Conservation (phyloP, 495 filamentous ascomycete genomes). For the Penicillium cinerascens region DNA sequence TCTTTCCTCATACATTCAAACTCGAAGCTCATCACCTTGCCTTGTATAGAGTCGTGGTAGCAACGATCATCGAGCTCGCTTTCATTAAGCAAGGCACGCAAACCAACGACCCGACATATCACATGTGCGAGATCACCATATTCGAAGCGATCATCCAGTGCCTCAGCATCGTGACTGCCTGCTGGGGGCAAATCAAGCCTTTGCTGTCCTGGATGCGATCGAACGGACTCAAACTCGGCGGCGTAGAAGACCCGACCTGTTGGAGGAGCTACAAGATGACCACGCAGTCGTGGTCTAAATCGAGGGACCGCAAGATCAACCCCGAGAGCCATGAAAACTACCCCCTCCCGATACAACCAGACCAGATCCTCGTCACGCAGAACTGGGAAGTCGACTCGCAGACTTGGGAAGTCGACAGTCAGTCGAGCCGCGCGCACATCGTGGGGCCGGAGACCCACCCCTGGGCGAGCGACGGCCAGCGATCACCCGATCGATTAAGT, state of each 20-base stretch:
- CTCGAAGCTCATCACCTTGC: too few relatives aligned
- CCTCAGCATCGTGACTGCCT: slow-evolving; percentile 25
- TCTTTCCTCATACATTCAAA: too few relatives aligned
- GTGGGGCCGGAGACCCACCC: slow-evolving; percentile 5
- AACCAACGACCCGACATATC: slow-evolving; percentile 20
- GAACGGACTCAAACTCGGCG: slow-evolving; percentile 16
- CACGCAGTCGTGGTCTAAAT: too few relatives aligned
- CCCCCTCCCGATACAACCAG: slow-evolving; percentile 4
- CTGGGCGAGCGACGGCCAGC: too few relatives aligned
- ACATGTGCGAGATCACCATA: slow-evolving; percentile 19
- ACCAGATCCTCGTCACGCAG: too few relatives aligned
- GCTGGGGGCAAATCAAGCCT: slow-evolving; percentile 29
- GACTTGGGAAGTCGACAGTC: slow-evolving; percentile 23
- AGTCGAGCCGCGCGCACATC: slow-evolving; percentile 21
- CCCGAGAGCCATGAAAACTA: slow-evolving; percentile 1
- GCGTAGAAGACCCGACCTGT: too few relatives aligned
- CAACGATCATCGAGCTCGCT: slow-evolving; percentile 14
- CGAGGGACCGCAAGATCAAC: too few relatives aligned
- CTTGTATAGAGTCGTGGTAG: slow-evolving; percentile 22
- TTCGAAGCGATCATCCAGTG: slow-evolving; percentile 17
- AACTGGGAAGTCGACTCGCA: too few relatives aligned
- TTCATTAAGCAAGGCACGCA: slow-evolving; percentile 1
- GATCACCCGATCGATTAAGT: too few relatives aligned
- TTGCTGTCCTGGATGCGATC: slow-evolving; percentile 26
- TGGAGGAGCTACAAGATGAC: too few relatives aligned